A percentile compares a stretch with the other conserved stretches of the same genome.
Evolutionary conservation across 2,329 filamentous ascomycete genomes (phyloP).

Genomic region (Pestalotiopsis sp.): DNA sequence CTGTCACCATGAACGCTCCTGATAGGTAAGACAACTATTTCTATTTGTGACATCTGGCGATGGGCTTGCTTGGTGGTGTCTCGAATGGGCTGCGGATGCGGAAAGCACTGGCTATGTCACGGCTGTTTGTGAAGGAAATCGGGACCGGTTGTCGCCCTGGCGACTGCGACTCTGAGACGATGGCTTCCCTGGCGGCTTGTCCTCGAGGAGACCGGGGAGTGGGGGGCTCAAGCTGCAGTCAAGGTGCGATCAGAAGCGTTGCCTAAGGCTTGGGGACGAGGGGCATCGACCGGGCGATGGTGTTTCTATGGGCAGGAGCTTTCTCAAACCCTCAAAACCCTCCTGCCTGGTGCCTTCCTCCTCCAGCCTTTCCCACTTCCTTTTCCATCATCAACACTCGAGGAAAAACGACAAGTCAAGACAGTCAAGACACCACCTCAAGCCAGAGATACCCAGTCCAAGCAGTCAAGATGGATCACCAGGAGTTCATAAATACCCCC

Average conservation of each 20-base stretch:
- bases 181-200: neutral
- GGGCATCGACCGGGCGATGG: neutral
- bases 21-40: constrained; percentile 8
- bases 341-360: neutral
- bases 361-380: neutral
- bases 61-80: neutral
- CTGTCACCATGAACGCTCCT: constrained; percentile 11
- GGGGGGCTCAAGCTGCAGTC: neutral
- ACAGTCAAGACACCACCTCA: neutral
- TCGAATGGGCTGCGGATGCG: neutral
- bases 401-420: neutral
- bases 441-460: neutral
- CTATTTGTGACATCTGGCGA: neutral
- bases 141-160: neutral
- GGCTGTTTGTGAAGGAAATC: too few species aligned
- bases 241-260: neutral
- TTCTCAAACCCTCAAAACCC: neutral
- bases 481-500: neutral
- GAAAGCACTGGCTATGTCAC: neutral
- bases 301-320: neutral
- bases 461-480: neutral
- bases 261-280: neutral
- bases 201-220: neutral
- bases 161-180: neutral
- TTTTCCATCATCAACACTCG: neutral